These are phyloP conservation scores for Amanita subjunquillea DNA, from an alignment of 768 basidiomycete genomes.

Conservation along the genomic window DNA sequence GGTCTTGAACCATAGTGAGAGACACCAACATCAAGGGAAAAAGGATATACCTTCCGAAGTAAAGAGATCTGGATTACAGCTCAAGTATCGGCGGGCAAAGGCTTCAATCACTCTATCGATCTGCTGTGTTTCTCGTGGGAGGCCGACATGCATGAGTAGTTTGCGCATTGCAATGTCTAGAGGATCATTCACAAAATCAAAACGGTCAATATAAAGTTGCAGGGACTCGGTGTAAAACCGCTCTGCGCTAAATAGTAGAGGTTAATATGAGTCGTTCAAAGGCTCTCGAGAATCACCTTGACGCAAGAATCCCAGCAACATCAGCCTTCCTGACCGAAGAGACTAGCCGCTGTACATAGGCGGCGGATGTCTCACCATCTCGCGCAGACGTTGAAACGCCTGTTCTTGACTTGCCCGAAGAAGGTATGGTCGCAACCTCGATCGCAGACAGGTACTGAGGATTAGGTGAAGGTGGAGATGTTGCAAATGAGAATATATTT, in stretches of 20 bases:
- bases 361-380: conserved; percentile 57
- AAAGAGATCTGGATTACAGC: conserved; percentile 79
- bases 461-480: conserved; percentile 17
- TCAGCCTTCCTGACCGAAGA: conserved; percentile 66
- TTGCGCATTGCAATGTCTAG: conserved; percentile 87
- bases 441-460: conserved; percentile 12
- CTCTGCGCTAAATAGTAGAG: conserved; percentile 45
- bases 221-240: conserved; percentile 61
- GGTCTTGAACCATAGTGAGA: conserved; percentile 38
- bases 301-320: conserved; percentile 70
- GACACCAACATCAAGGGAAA: neutral
- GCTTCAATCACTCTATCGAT: conserved; percentile 97
- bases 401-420: conserved; percentile 30
- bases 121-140: conserved; percentile 95
- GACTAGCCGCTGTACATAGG: conserved; percentile 57
- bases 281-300: conserved; percentile 41
- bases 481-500: conserved; percentile 45
- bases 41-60: conserved; percentile 51
- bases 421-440: conserved; percentile 34
- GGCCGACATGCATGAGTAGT: conserved; percentile 81
- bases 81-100: conserved; percentile 76
- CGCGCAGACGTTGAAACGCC: conserved; percentile 37
- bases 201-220: conserved; percentile 59
- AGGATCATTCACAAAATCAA: conserved; percentile 72
- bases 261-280: neutral